These are phyloP conservation scores for Halophytophthora polymorphica DNA, from an alignment of 352 stramenopile species.

Conservation along the genomic window DNA sequence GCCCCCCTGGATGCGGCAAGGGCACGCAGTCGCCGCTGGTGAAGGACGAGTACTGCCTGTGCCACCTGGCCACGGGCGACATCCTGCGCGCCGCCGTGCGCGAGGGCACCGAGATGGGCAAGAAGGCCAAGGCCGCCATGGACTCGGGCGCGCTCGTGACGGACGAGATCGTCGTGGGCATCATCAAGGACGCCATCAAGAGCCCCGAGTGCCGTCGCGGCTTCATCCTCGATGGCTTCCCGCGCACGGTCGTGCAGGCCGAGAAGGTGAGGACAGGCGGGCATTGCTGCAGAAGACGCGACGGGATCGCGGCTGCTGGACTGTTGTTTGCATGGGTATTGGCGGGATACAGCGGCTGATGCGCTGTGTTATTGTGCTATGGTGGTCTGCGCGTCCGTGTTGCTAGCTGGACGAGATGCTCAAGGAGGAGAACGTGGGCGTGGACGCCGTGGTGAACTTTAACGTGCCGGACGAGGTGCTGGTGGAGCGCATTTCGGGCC, in stretches of 20 bases:
- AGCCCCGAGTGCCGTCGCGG: slow-evolving; percentile 96
- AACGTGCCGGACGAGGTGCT: slow-evolving; percentile 95
- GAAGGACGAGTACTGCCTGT: slow-evolving; percentile 97
- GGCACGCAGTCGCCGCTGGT: slow-evolving; percentile 98
- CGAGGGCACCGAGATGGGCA: slow-evolving; percentile 95
- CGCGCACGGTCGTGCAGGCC: slow-evolving; percentile 97
- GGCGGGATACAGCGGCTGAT: too few species aligned
- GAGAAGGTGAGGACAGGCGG: slow-evolving; percentile 70
- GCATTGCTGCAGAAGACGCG: neutral
- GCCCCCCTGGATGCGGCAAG: slow-evolving; percentile 96
- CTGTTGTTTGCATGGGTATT: too few species aligned
- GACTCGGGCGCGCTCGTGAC: slow-evolving; percentile 92
- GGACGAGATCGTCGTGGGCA: slow-evolving; percentile 99
- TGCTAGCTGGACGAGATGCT: slow-evolving; percentile 96
- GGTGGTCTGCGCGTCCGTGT: slow-evolving; percentile 1
- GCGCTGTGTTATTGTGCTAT: too few species aligned
- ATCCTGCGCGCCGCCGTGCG: slow-evolving; percentile 98
- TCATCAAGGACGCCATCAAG: slow-evolving; percentile 99
- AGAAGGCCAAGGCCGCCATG: slow-evolving; percentile 98
- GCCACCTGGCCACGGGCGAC: slow-evolving; percentile 98
- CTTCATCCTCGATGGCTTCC: slow-evolving; percentile 99
- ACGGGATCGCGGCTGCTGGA: too few species aligned
- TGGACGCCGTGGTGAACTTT: slow-evolving; percentile 94
- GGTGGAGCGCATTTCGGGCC: slow-evolving; percentile 95
- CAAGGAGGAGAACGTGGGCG: slow-evolving; percentile 76